Conservation (phyloP, 2,329 filamentous ascomycete genomes). For the Ceratocystis destructans region DNA sequence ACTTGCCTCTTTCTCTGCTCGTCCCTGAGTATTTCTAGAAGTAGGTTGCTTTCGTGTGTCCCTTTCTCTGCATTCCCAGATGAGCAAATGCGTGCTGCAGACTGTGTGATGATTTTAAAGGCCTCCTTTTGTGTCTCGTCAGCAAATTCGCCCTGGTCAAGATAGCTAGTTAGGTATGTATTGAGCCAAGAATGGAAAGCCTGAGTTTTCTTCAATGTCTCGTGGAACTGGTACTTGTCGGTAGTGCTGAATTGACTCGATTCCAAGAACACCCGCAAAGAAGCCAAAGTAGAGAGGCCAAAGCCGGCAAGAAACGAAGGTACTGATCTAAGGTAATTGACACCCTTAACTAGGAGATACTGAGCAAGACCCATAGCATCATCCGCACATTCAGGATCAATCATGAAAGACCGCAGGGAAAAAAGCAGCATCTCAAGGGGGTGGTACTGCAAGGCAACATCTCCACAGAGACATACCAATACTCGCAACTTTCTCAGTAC, state of each 20-base stretch:
- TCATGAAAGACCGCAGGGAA: constrained; percentile 62
- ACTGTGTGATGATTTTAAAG: constrained; percentile 54
- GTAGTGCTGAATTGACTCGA: constrained; percentile 66
- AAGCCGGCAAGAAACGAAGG: constrained; percentile 73
- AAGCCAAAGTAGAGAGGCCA: constrained; percentile 63
- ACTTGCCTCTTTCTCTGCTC: constrained; percentile 47
- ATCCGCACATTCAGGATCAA: constrained; percentile 75
- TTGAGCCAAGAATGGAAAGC: constrained; percentile 69
- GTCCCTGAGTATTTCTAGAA: constrained; percentile 69
- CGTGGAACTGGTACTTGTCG: constrained; percentile 68
- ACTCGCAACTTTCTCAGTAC: constrained; percentile 76
- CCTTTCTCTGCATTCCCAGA: constrained; percentile 56
- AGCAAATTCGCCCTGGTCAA: constrained; percentile 37
- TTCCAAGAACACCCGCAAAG: constrained; percentile 60
- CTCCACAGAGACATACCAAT: constrained; percentile 62
- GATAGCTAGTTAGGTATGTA: constrained; percentile 50
- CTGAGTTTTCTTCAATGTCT: constrained; percentile 61
- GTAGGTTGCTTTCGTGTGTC: constrained; percentile 63
- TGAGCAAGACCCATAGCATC: constrained; percentile 78
- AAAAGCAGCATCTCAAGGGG: constrained; percentile 83
- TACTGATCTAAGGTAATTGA: constrained; percentile 45
- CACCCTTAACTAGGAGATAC: constrained; percentile 63
- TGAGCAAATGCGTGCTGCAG: constrained; percentile 52
- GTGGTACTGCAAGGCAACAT: constrained; percentile 61
- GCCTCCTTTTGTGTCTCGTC: constrained; percentile 35